A percentile compares a stretch with the other conserved stretches of the same genome.
These are phyloP conservation scores for Solanum virginianum DNA, from an alignment of 257 asterid genomes.

Conservation along the genomic window DNA sequence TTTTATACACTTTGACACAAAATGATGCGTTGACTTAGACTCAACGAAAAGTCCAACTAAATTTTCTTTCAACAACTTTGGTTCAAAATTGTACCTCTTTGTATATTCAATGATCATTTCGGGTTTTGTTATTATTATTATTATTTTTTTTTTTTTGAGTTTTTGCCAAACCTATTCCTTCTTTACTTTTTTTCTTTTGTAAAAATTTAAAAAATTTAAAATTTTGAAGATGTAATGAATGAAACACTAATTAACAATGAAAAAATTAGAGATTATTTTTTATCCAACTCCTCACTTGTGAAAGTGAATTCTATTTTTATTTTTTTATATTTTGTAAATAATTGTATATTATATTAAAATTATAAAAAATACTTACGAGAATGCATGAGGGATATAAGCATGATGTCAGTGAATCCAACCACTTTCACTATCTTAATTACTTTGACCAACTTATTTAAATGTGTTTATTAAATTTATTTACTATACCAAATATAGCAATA, in stretches of 20 bases:
- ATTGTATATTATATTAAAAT: not conserved
- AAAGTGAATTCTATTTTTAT: not conserved
- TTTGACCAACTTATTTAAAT: not conserved
- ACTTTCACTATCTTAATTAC: not conserved
- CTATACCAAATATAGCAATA: not conserved
- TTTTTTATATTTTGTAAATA: not conserved
- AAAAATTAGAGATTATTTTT: not conserved
- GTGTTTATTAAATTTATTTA: not conserved
- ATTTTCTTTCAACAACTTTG: not conserved
- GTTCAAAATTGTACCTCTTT: not conserved
- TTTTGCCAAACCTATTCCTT: not conserved
- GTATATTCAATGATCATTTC: not conserved
- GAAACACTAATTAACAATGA: not conserved
- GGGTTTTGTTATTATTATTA: no score
- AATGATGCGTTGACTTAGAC: not conserved
- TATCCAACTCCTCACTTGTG: not conserved
- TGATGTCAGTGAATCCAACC: not conserved
- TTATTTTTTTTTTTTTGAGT: not conserved
- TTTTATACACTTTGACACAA: not conserved
- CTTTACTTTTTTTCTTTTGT: no score
- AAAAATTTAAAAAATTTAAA: no score
- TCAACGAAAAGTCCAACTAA: not conserved
- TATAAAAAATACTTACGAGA: not conserved
- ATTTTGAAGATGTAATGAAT: no score
- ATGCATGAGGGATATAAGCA: not conserved